These are phyloP conservation scores for Blastobotrys aristatus DNA, from an alignment of 1,139 yeast genomes.

Conservation along the genomic window DNA sequence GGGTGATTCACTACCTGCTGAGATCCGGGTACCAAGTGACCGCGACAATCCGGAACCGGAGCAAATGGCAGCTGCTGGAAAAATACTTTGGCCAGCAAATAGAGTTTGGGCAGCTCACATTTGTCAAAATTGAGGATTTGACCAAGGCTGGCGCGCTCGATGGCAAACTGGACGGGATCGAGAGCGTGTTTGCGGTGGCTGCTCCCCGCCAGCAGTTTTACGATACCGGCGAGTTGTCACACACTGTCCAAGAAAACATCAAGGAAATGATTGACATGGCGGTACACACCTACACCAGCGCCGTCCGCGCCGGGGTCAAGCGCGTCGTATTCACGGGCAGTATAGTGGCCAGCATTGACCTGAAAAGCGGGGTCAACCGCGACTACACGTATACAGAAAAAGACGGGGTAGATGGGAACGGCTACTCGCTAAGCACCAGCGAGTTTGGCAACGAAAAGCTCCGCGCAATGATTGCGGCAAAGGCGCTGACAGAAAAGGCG, in stretches of 20 bases:
- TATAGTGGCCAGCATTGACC: not conserved
- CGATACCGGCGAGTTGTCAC: not conserved
- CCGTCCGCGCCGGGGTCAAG: not conserved
- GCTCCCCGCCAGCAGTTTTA: not conserved
- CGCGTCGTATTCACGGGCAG: conserved; percentile 4
- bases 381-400: not conserved
- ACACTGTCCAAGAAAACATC: not conserved
- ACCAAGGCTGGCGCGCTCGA: not conserved
- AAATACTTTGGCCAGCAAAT: conserved; percentile 1
- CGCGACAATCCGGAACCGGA: not conserved
- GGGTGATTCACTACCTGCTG: conserved; percentile 5
- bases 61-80: not conserved
- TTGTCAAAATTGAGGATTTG: not conserved
- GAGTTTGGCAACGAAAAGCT: not conserved
- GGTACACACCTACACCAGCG: not conserved
- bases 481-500: conserved; percentile 2
- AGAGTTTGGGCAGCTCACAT: not conserved
- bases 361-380: not conserved
- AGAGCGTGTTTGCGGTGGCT: conserved; percentile 1
- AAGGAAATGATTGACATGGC: not conserved
- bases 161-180: not conserved
- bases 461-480: conserved; percentile 1
- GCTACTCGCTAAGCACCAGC: not conserved
- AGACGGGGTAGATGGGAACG: not conserved
- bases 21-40: conserved; percentile 1